A percentile compares a stretch with the other conserved stretches of the same genome.
These are phyloP conservation scores for Pouteria glomerata DNA, from an alignment of 148 eudicot genomes.

Conservation along the genomic window DNA sequence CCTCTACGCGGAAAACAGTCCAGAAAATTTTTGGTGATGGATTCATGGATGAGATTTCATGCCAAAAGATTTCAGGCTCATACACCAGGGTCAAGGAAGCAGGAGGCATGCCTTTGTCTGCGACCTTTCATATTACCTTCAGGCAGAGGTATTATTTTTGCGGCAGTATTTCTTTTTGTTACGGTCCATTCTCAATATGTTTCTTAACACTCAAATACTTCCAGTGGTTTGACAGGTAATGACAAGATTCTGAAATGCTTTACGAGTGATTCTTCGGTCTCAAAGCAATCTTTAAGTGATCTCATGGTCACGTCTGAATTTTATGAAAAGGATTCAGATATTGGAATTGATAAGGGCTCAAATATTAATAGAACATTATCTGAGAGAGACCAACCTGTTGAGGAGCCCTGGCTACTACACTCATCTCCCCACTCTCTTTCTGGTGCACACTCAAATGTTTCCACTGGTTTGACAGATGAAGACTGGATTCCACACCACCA, in stretches of 20 bases:
- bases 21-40: slow-evolving; percentile 27
- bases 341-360: slow-evolving; percentile 18
- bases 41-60: slow-evolving; percentile 24
- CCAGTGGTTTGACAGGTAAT: slow-evolving; percentile 79
- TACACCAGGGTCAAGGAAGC: slow-evolving; percentile 29
- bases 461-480: slow-evolving; percentile 19
- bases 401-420: slow-evolving; percentile 89
- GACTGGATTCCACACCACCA: slow-evolving; percentile 15
- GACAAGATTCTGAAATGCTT: slow-evolving; percentile 32
- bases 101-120: slow-evolving; percentile 25
- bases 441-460: slow-evolving; percentile 24
- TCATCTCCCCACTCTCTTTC: slow-evolving; percentile 20
- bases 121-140: slow-evolving; percentile 29
- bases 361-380: slow-evolving; percentile 11
- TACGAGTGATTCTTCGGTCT: slow-evolving; percentile 28
- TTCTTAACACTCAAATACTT: slow-evolving; percentile 85
- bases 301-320: slow-evolving; percentile 27
- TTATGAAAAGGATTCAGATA: slow-evolving; percentile 17
- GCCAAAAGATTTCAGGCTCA: slow-evolving; percentile 28
- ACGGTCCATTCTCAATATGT: slow-evolving; percentile 23
- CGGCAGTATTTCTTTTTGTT: slow-evolving; percentile 9
- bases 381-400: slow-evolving; percentile 38
- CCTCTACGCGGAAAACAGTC: slow-evolving; percentile 29
- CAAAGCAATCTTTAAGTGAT: slow-evolving; percentile 37
- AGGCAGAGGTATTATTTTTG: slow-evolving; percentile 50